phyloP scores from a whole-genome alignment of 2,329 filamentous ascomycete genomes.

The Pseudopithomyces maydicus region DNA sequence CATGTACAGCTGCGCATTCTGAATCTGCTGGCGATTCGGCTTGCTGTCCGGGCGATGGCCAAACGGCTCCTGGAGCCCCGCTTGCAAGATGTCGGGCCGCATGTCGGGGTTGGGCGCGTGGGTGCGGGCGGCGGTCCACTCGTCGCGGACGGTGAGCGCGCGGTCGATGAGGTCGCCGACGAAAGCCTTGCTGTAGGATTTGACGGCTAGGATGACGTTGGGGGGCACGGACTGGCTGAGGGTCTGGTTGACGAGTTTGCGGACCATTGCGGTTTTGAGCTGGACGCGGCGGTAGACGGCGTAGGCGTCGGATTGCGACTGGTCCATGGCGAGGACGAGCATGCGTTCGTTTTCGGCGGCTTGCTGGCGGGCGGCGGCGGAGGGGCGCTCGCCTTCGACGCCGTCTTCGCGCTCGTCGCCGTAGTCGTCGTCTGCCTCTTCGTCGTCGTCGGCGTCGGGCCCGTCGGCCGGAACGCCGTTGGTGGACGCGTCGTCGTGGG shows the following conservation, averaged over 20 bases:
- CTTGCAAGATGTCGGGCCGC: constrained; percentile 28
- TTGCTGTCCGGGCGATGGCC: constrained; percentile 37
- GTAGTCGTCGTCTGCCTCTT: constrained; percentile 57
- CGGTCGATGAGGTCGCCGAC: constrained; percentile 76
- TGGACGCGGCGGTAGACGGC: constrained; percentile 73
- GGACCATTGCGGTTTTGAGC: constrained; percentile 70
- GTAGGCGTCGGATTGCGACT: constrained; percentile 71
- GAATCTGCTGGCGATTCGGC: constrained; percentile 35
- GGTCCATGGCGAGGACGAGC: constrained; percentile 67
- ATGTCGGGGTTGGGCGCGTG: constrained; percentile 39
- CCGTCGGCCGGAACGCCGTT: constrained; percentile 37
- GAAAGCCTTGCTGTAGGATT: constrained; percentile 76
- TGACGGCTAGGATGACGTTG: constrained; percentile 76
- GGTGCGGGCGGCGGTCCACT: constrained; percentile 65
- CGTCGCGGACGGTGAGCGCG: constrained; percentile 71
- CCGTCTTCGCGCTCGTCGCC: constrained; percentile 63
- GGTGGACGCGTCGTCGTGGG: not conserved
- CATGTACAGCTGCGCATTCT: constrained; percentile 27
- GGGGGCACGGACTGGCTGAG: constrained; percentile 78
- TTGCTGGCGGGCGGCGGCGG: constrained; percentile 65
- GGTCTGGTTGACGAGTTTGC: constrained; percentile 78
- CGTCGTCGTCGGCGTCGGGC: constrained; percentile 16
- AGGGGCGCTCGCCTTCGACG: constrained; percentile 55
- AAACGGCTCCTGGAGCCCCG: constrained; percentile 34
- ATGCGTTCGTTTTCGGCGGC: constrained; percentile 71